Percentiles rank a stretch among this genome's conserved stretches.
Conservation (phyloP, 441 rosid genomes). For the Melianthus villosus region DNA sequence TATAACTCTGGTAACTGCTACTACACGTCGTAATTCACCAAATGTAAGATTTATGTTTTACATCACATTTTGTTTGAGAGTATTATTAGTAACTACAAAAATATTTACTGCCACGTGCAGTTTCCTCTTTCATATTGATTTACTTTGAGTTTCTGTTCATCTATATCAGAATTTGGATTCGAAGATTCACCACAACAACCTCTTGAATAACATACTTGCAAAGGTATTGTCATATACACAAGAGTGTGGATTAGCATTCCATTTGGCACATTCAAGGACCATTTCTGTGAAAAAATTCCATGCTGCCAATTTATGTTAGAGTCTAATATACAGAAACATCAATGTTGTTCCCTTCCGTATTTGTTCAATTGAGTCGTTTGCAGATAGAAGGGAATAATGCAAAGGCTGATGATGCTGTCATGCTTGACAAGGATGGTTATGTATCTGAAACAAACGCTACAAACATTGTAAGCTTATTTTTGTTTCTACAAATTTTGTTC, state of each 20-base stretch:
- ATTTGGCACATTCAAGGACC: no score
- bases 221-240: constrained; percentile 34
- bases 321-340: no score
- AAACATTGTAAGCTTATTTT: constrained; percentile 44
- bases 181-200: constrained; percentile 87
- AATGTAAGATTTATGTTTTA: constrained; percentile 41
- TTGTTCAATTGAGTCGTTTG: constrained; percentile 7
- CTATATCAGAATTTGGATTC: constrained; percentile 63
- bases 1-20: constrained; percentile 61
- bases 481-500: constrained; percentile 5
- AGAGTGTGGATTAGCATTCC: no score
- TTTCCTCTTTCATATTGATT: neutral
- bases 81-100: no score
- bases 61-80: no score
- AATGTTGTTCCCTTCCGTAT: no score
- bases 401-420: constrained; percentile 58
- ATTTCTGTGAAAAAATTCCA: no score
- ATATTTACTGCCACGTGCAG: no score
- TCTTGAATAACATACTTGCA: constrained; percentile 74
- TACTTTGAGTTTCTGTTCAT: constrained; percentile 5
- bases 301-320: no score
- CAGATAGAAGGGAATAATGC: constrained; percentile 87
- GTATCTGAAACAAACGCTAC: constrained; percentile 91
- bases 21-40: constrained; percentile 84
- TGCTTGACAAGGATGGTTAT: constrained; percentile 85